A percentile compares a stretch with the other conserved stretches of the same genome.
These are phyloP conservation scores for Lyophyllum shimeji DNA, from an alignment of 768 basidiomycete species.

Conservation along the genomic window DNA sequence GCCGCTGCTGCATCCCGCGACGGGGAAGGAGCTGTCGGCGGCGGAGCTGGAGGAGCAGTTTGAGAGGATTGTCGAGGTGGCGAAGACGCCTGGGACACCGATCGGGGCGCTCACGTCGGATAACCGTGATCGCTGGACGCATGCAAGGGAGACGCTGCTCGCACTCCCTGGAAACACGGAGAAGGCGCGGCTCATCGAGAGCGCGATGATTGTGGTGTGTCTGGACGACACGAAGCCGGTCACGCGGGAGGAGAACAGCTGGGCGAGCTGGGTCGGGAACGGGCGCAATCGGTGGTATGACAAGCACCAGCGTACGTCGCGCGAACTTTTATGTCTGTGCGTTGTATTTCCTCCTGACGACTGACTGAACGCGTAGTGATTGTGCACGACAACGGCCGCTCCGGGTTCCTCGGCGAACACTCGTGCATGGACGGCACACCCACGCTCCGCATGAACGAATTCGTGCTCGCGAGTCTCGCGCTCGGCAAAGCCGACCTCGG, in stretches of 20 bases:
- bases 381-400: conserved; percentile 92
- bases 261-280: conserved; percentile 86
- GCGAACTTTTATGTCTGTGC: neutral
- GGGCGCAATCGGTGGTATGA: conserved; percentile 93
- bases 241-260: conserved; percentile 79
- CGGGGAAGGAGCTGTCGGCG: conserved; percentile 71
- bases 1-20: conserved; percentile 52
- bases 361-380: conserved; percentile 57
- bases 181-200: conserved; percentile 79
- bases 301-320: conserved; percentile 84
- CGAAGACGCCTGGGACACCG: conserved; percentile 41
- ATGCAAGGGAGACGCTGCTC: conserved; percentile 64
- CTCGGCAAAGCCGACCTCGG: conserved; percentile 77
- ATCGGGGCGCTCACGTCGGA: conserved; percentile 88
- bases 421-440: conserved; percentile 95
- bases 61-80: conserved; percentile 63
- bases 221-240: conserved; percentile 83
- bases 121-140: conserved; percentile 88
- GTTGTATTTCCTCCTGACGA: neutral
- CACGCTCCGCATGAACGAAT: conserved; percentile 94
- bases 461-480: conserved; percentile 75
- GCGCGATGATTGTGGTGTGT: conserved; percentile 83
- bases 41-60: conserved; percentile 86
- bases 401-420: conserved; percentile 89
- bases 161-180: conserved; percentile 57